These are phyloP conservation scores for Lunasporangiospora selenospora DNA, from an alignment of 192 early-diverging fungal species.

Conservation along the genomic window DNA sequence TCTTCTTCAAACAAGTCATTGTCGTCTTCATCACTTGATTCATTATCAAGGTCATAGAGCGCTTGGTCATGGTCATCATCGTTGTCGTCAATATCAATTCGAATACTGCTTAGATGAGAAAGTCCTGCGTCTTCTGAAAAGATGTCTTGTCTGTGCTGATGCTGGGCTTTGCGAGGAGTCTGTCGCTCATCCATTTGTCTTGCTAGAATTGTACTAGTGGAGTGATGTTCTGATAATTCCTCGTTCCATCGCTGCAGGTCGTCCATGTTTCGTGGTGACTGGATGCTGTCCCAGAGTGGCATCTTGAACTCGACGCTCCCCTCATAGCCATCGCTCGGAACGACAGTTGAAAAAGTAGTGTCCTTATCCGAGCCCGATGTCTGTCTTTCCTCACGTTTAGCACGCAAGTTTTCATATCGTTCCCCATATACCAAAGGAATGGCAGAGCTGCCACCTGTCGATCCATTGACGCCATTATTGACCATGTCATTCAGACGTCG, in stretches of 20 bases:
- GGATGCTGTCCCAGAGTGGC: slow-evolving; percentile 48
- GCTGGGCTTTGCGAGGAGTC: no score
- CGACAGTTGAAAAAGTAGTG: neutral
- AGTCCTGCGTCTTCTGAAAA: no score
- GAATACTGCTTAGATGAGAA: slow-evolving; percentile 21
- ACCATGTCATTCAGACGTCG: no score
- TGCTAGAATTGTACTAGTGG: no score
- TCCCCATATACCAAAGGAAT: slow-evolving; percentile 3
- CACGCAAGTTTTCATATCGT: neutral
- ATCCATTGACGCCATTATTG: no score
- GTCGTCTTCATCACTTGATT: slow-evolving; percentile 1
- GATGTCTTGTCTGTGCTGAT: no score
- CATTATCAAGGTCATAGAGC: neutral
- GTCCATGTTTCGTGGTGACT: slow-evolving; percentile 26
- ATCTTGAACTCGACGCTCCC: slow-evolving; percentile 17
- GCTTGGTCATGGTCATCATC: neutral
- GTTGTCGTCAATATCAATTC: slow-evolving; percentile 11
- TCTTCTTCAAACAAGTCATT: neutral
- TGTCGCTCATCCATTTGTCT: no score
- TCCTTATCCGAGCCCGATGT: neutral
- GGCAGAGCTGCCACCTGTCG: slow-evolving; percentile 6
- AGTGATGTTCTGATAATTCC: slow-evolving; percentile 7
- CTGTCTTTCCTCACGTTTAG: neutral
- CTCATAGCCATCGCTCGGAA: neutral
- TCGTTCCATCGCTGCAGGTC: slow-evolving; percentile 24